These are phyloP conservation scores for Triadica sebifera DNA, from an alignment of 345 rosid genomes.

Conservation along the genomic window DNA sequence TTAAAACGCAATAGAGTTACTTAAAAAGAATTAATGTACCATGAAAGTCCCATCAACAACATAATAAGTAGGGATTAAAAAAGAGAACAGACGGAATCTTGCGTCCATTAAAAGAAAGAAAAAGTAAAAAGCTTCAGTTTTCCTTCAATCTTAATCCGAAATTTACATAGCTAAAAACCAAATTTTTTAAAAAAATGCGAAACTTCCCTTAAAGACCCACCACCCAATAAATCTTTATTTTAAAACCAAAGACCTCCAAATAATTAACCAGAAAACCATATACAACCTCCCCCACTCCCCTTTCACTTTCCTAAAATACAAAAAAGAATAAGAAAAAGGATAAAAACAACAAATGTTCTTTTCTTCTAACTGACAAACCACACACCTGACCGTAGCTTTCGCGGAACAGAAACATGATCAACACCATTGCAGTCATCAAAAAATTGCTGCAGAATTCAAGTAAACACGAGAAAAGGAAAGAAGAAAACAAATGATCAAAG, in stretches of 20 bases:
- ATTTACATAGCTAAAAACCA: slow-evolving; percentile 20
- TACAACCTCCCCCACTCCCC: not conserved
- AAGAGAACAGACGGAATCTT: slow-evolving; percentile 42
- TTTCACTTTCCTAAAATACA: not conserved
- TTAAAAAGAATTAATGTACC: slow-evolving; percentile 29
- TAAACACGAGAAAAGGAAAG: not conserved
- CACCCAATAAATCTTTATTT: slow-evolving; percentile 21
- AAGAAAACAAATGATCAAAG: not conserved
- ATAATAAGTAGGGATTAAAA: slow-evolving; percentile 23
- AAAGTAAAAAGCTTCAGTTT: slow-evolving; percentile 39
- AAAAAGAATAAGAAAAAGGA: not conserved
- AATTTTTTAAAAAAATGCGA: slow-evolving; percentile 22
- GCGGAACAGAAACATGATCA: slow-evolving; percentile 76
- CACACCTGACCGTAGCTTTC: slow-evolving; percentile 96
- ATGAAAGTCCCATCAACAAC: slow-evolving; percentile 28
- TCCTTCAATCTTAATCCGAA: slow-evolving; percentile 51
- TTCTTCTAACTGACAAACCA: slow-evolving; percentile 21
- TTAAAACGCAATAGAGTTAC: slow-evolving; percentile 11
- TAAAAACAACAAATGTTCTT: slow-evolving; percentile 3
- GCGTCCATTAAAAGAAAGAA: slow-evolving; percentile 44
- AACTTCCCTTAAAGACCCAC: slow-evolving; percentile 51
- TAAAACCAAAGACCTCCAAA: slow-evolving; percentile 11
- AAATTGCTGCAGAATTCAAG: slow-evolving; percentile 29
- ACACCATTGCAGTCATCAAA: slow-evolving; percentile 53
- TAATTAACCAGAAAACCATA: slow-evolving; percentile 8